Percentiles rank a stretch among this genome's conserved stretches.
These are phyloP conservation scores for Gillenia trifoliata DNA, from an alignment of 306 rosid species.

Conservation along the genomic window DNA sequence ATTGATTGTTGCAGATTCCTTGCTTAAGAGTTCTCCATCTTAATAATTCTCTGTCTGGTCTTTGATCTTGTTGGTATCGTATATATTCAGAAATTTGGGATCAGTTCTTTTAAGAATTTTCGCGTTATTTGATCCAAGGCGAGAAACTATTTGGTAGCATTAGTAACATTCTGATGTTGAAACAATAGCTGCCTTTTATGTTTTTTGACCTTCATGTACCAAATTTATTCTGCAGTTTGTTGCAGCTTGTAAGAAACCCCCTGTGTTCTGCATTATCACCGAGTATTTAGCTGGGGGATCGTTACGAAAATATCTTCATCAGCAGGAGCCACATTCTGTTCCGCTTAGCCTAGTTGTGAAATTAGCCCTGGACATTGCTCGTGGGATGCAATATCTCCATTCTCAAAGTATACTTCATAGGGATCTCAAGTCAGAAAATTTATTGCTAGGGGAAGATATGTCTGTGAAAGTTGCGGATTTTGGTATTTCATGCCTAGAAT, in stretches of 20 bases:
- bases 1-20: constrained; percentile 2
- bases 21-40: constrained; percentile 4
- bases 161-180: neutral
- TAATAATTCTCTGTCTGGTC: neutral
- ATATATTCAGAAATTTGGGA: neutral
- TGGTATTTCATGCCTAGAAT: constrained; percentile 90
- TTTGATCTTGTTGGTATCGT: neutral
- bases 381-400: constrained; percentile 90
- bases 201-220: constrained; percentile 5
- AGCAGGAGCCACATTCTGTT: constrained; percentile 68
- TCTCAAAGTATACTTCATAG: constrained; percentile 91
- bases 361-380: constrained; percentile 68
- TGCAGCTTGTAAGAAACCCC: constrained; percentile 97
- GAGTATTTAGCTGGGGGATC: constrained; percentile 92
- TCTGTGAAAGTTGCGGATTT: constrained; percentile 93
- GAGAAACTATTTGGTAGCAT: no score
- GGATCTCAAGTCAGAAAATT: constrained; percentile 95
- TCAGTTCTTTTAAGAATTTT: neutral
- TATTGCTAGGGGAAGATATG: constrained; percentile 82
- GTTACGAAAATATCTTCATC: constrained; percentile 77
- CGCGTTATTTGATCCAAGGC: no score
- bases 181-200: neutral
- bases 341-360: constrained; percentile 68
- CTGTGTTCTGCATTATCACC: constrained; percentile 88
- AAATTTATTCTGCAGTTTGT: constrained; percentile 54